Evolutionary conservation across 345 rosid species (phyloP), one percentile per base, ranked within the genome.

Genomic region (Hypericum androsaemum): DNA sequence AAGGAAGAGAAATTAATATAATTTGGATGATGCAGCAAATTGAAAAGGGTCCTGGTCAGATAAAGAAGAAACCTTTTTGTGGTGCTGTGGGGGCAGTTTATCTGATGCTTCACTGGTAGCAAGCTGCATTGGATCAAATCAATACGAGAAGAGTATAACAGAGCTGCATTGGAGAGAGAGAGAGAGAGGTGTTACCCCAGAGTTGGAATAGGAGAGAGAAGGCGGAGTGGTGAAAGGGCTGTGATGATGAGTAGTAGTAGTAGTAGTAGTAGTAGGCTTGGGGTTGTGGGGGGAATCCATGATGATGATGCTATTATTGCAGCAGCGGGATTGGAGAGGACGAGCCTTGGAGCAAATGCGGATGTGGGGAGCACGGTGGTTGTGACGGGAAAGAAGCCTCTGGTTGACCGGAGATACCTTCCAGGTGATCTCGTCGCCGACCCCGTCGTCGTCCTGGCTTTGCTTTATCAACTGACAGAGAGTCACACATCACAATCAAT

Each of bases 171-270:
- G 10, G 50, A 10, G 49, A 12, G 11, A 7, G 44, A 41, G 45
- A 10, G 7, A 6, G 54, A 11, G 46, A 64, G 55, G 59, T 43
- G 58, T 57, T 66, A 88, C 98, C 88, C 67, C 80, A 63, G 70
- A 76, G 40, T 74, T 73, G 56, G 67, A 56, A 66, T 71, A 80
- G 37, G 83, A 76, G 28, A 84, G 74, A 39, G 96, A 92, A 8
- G 96, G 95, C 9, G 95, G 98, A 60, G 98, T 92, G 57, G 74
- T 71, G 64, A 92, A 88, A 44, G 98, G 98, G 80, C 94, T 84
- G 56, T 64, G 89, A 52, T 63, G 75, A 62, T 64, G 70, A 60
- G 77, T 4, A 22, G 32, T 1, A 62, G 65, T 72, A 60, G 77
- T 4, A 22, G 32, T 1, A 22, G 32, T 22, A 4, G 32, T 1